A percentile compares a stretch with the other conserved stretches of the same genome.
phyloP scores from a whole-genome alignment of 192 early-diverging fungal genomes.

The Podila verticillata region DNA sequence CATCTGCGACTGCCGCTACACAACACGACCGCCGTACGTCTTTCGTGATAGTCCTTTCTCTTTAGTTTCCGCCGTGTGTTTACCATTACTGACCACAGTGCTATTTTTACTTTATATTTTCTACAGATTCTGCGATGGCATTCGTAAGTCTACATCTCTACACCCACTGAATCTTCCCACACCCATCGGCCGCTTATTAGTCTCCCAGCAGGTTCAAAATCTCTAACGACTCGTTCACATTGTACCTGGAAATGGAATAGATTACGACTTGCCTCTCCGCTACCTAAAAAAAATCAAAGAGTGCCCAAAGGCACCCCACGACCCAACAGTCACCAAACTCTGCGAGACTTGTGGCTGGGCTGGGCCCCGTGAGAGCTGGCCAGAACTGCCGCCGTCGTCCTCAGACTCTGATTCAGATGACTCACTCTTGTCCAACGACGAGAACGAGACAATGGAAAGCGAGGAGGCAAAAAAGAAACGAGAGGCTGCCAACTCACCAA shows the following conservation, averaged over 20 bases:
- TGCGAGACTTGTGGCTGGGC: slow-evolving; percentile 51
- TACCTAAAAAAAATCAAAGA: slow-evolving; percentile 46
- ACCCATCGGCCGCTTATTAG: too few species aligned
- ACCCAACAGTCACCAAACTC: slow-evolving; percentile 39
- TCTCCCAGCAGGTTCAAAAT: too few species aligned
- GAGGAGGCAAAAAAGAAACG: slow-evolving; percentile 18
- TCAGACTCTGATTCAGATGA: slow-evolving; percentile 21
- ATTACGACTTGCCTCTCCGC: slow-evolving; percentile 38
- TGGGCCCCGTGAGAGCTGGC: slow-evolving; percentile 44
- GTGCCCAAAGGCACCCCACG: slow-evolving; percentile 38
- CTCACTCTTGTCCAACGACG: not conserved
- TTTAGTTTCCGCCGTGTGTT: too few species aligned
- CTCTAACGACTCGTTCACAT: too few species aligned
- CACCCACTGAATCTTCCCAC: too few species aligned
- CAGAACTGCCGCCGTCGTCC: slow-evolving; percentile 32
- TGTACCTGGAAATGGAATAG: not conserved
- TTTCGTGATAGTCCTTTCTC: not conserved
- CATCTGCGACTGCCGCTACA: slow-evolving; percentile 49
- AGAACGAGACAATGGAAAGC: slow-evolving; percentile 1
- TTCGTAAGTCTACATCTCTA: slow-evolving; percentile 27
- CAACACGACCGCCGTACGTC: slow-evolving; percentile 37
- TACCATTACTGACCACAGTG: too few species aligned
- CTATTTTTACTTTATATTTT: not conserved
- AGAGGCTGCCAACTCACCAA: slow-evolving; percentile 30
- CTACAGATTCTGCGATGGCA: slow-evolving; percentile 34